Base-by-base conservation (phyloP, 1,139 yeast species). In the Kazachstania sp. region DNA sequence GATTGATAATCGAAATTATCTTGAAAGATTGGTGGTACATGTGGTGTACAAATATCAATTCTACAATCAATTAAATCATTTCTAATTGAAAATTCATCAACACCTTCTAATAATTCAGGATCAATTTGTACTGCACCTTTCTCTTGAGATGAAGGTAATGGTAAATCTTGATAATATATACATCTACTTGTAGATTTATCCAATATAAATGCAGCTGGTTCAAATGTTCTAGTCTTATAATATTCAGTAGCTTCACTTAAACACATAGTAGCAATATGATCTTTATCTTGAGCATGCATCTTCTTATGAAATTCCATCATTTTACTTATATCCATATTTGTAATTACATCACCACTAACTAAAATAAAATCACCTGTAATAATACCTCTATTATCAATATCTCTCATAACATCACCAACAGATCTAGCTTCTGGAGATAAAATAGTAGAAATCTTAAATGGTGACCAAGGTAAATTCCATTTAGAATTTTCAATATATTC, bases 381-480 rank as follows among this genome's bases (percentile, higher is more conserved):
- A 50, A 90, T 70, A 1, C 97, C 96, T 61, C 95, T 75, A 52
- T 86, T 83, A 65, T 92, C 98, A 52, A 92, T 71, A 63, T 90
- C 97, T 65, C 98, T 77, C 95, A 92, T 84, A 30, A 95, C 95
- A 70, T 92, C 98, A 54, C 98, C 98, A 5, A 90, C 95, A 18
- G 95, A 86, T 64, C 90, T 73, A 15, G 94, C 82, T 64, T 90
- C 97, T 40, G 88, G 78, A 15, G 95, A 79, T 73, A 86, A 77
- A 45, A 92, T 77, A 3, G 94, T 83, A 44, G 79, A 78, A 41
- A 92, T 74, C 49, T 77, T 75, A 67, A 92, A 90, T 1, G 97
- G 96, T 2, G 95, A 78, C 60, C 81, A 78, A 2, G 81, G 72
- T 19, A 70, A 60, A 43, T 72, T 75, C 97, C 97, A 92, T 64